Evolutionary conservation across 805 yeast species (phyloP), one percentile per base, ranked within the genome.

Genomic region (Saccharomycopsis selenospora): DNA sequence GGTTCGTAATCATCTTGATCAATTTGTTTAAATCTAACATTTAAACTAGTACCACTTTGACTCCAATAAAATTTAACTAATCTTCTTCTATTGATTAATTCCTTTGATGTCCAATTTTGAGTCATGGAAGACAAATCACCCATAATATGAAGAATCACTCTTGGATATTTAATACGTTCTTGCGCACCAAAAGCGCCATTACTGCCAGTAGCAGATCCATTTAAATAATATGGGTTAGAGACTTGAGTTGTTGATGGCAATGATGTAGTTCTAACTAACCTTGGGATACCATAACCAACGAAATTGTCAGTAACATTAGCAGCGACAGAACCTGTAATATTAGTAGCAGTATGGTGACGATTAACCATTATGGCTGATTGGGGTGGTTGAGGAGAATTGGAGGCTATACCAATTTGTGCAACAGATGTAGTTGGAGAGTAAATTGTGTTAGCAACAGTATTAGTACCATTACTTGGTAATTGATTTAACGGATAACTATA

Each of bases 31-130:
- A 53, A 33, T 66, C 69, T 47, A 67, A 69, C 11, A 72, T 56
- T 23, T 23, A 47, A 43, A 28, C 22, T 43, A 27, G 47, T 25
- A 7, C 54, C 51, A 23, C 2, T 33, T 33, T 46, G 50, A 20
- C 40, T 29, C 50, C 57, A 70, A 2, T 64, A 60, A 55, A 78
- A 71, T 36, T 64, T 60, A 3, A 79, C 81, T 40, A 79, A 65
- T 40, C 84, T 62, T 45, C 85, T 63, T 28, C 67, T 66, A 8
- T 59, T 57, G 20, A 55, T 54, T 30, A 61, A 53, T 52, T 79
- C 84, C 33, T 66, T 68, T 5, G 56, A 57, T 0, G 73, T 61
- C 82, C 83, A 79, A 52, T 66, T 57, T 30, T 58, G 57, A 1
- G 60, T 62, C 49, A 65, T 56, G 10, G 46, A 20, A 13, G 26